Evolutionary conservation across 495 filamentous ascomycete species (phyloP), one percentile per base, ranked within the genome.

Genomic region (Penicillium canariense): DNA sequence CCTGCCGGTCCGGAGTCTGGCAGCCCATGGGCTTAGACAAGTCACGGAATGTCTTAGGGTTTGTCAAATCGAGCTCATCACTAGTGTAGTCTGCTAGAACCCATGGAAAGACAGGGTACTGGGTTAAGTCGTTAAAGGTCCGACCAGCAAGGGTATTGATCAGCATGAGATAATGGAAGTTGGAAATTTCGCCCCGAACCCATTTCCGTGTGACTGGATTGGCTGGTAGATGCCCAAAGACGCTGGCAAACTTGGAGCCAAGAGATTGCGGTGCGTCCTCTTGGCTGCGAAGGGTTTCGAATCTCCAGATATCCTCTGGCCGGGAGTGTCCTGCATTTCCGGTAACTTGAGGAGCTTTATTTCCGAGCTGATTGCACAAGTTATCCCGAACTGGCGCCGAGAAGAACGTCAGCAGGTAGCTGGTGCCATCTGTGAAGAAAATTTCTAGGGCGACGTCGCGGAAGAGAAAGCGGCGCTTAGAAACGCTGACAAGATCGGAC

Each of bases 91-190:
- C 92, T 5, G 93, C 90, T 23, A 98, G 70, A 12, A 98, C 86
- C 94, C 94, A 98, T 10, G 94, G 94, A 62, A 98, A 98, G 18
- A 98, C 94, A 0, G 94, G 94, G 62, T 98, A 98, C 58, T 97
- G 95, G 1, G 94, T 98, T 9, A 98, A 75, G 68, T 98, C 94
- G 63, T 98, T 98, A 78, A 98, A 98, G 0, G 94, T 97, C 45
- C 94, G 78, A 27, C 94, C 94, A 17, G 94, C 94, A 80, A 97
- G 90, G 5, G 95, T 97, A 63, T 98, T 98, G 66, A 98, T 83
- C 39, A 96, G 81, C 95, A 98, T 97, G 25, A 98, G 81, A 68
- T 98, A 98, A 68, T 96, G 91, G 63, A 97, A 98, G 67, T 98
- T 98, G 5, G 95, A 97, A 8, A 97, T 89, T 61, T 97, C 95